Evolutionary conservation across 2,329 filamentous ascomycete genomes (phyloP).

Genomic region (Aspergillus glaucus): DNA sequence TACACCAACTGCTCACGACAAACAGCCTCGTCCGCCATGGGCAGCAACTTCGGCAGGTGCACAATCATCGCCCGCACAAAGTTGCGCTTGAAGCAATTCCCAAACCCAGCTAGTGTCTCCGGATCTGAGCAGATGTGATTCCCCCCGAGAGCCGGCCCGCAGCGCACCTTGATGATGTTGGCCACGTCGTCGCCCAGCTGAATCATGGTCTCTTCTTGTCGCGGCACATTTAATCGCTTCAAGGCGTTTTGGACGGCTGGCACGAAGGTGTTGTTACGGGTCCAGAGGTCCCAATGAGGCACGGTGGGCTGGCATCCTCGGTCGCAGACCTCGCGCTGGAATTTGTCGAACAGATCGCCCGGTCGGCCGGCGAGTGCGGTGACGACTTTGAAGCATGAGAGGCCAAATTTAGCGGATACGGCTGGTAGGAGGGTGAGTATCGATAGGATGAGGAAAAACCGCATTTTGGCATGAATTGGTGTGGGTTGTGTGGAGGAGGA

Average conservation of each 20-base stretch:
- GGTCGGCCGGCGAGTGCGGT: constrained; percentile 50
- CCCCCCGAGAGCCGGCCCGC: constrained; percentile 23
- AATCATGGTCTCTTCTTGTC: constrained; percentile 24
- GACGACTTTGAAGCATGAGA: constrained; percentile 81
- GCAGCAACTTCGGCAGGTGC: constrained; percentile 22
- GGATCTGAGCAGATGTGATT: constrained; percentile 28
- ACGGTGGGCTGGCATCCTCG: constrained; percentile 28
- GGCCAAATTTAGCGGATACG: constrained; percentile 32
- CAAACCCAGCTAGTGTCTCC: constrained; percentile 26
- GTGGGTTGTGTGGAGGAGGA: background rate
- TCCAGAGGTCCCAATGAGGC: constrained; percentile 32
- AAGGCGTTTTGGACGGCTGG: constrained; percentile 29
- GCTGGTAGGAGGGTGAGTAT: constrained; percentile 13
- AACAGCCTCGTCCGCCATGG: constrained; percentile 24
- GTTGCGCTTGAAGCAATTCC: constrained; percentile 29
- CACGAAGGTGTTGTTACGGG: constrained; percentile 30
- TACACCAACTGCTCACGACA: constrained; percentile 26
- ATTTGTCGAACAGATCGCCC: constrained; percentile 24
- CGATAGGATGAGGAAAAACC: constrained; percentile 5
- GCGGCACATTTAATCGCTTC: constrained; percentile 23
- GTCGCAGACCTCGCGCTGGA: constrained; percentile 29
- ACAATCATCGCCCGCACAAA: constrained; percentile 26
- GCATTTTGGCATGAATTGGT: no score
- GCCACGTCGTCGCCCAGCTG: constrained; percentile 31
- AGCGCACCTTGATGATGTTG: constrained; percentile 26